phyloP scores from a whole-genome alignment of 2,329 filamentous ascomycete genomes.

The Diaporthe sp. region DNA sequence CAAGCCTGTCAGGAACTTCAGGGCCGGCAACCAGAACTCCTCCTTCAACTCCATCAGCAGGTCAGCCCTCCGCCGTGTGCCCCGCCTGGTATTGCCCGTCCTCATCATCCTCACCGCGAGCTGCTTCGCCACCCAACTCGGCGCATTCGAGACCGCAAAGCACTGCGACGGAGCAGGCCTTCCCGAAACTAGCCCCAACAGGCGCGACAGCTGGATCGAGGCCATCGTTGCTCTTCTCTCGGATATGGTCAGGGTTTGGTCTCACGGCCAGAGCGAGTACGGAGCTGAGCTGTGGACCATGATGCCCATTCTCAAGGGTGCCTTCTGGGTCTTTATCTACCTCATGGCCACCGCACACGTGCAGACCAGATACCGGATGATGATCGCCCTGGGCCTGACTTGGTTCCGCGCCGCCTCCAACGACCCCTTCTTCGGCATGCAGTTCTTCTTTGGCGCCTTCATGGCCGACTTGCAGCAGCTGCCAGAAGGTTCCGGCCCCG shows the following conservation, averaged over 20 bases:
- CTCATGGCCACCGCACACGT: slow-evolving; percentile 40
- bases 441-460: slow-evolving; percentile 42
- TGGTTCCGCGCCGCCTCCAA: slow-evolving; percentile 40
- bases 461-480: slow-evolving; percentile 40
- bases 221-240: slow-evolving; percentile 33
- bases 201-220: slow-evolving; percentile 35
- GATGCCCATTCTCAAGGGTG: slow-evolving; percentile 42
- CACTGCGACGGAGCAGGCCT: slow-evolving; percentile 39
- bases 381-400: slow-evolving; percentile 39
- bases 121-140: slow-evolving; percentile 40
- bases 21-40: slow-evolving; percentile 38
- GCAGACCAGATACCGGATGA: slow-evolving; percentile 40
- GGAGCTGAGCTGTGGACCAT: slow-evolving; percentile 42
- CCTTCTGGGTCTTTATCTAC: slow-evolving; percentile 41
- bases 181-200: slow-evolving; percentile 38
- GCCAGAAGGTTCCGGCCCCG: slow-evolving; percentile 33
- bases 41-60: slow-evolving; percentile 41
- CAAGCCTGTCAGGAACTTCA: slow-evolving; percentile 39
- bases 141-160: slow-evolving; percentile 38
- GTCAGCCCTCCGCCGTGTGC: slow-evolving; percentile 40
- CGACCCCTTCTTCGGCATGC: slow-evolving; percentile 42
- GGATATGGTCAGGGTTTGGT: slow-evolving; percentile 41
- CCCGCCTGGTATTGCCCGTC: slow-evolving; percentile 39
- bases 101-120: slow-evolving; percentile 38
- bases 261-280: slow-evolving; percentile 36